Conservation (phyloP, 345 rosid species). For the Trapa incisa region DNA sequence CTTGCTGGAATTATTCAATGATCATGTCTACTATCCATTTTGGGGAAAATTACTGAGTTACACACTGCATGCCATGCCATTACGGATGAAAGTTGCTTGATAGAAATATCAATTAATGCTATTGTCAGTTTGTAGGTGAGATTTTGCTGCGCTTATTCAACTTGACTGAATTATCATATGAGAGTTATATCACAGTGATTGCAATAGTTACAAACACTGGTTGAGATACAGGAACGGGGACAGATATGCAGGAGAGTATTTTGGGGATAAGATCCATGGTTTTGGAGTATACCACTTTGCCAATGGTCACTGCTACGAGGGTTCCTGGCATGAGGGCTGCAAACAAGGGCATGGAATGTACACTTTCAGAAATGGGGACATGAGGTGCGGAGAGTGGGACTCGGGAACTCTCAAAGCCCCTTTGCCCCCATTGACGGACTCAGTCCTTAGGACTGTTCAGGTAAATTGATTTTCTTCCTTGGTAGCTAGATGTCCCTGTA, state of each 20-base stretch:
- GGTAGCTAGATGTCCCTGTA: no score
- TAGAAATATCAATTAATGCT: background rate
- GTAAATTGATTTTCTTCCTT: constrained; percentile 19
- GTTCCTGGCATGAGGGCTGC: constrained; percentile 95
- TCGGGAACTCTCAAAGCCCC: constrained; percentile 41
- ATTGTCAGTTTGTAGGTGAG: background rate
- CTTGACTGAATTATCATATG: background rate
- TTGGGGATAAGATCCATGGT: constrained; percentile 87
- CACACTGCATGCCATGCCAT: background rate
- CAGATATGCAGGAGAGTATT: constrained; percentile 83
- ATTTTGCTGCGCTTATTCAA: background rate
- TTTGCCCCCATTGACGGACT: constrained; percentile 26
- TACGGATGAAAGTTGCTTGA: background rate
- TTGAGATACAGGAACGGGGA: constrained; percentile 69
- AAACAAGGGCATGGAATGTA: constrained; percentile 87
- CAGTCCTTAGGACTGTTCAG: constrained; percentile 55
- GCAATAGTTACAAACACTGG: constrained; percentile 6
- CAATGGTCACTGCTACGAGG: constrained; percentile 85
- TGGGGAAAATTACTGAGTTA: background rate
- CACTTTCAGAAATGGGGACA: constrained; percentile 54
- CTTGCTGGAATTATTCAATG: background rate
- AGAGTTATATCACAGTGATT: no score
- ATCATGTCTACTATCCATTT: background rate
- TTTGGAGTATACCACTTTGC: constrained; percentile 83
- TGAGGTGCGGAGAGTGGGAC: constrained; percentile 73